Conservation (phyloP, 108 stramenopile species). For the Phaeodactylum tricornutum region DNA sequence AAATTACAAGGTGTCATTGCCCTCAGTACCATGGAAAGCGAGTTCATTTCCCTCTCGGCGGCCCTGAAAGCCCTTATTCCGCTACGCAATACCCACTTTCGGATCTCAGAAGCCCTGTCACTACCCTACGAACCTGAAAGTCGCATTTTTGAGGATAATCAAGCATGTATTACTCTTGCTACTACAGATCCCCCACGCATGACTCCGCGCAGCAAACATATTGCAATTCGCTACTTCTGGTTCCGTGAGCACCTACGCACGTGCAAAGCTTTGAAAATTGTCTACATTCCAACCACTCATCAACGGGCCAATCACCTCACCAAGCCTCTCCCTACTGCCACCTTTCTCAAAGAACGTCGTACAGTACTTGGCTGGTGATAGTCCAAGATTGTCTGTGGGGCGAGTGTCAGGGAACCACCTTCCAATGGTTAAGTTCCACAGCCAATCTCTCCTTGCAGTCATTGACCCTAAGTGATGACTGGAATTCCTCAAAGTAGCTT, state of each 20-base stretch:
- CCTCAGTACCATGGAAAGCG: constrained; percentile 35
- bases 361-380: background rate
- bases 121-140: background rate
- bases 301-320: constrained; percentile 20
- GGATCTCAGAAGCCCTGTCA: background rate
- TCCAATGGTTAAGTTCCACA: no score
- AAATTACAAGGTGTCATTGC: constrained; percentile 34
- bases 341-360: background rate
- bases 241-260: constrained; percentile 9
- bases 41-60: constrained; percentile 28
- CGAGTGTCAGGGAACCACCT: no score
- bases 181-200: constrained; percentile 14
- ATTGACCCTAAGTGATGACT: no score
- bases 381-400: no score
- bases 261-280: constrained; percentile 10
- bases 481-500: no score
- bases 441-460: no score
- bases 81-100: constrained; percentile 4
- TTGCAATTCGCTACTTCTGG: constrained; percentile 24
- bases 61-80: constrained; percentile 24
- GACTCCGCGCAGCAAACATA: constrained; percentile 24
- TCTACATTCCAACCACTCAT: constrained; percentile 5
- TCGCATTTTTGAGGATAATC: constrained; percentile 18
- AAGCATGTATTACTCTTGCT: constrained; percentile 11
- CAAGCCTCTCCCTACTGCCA: constrained; percentile 6